Percentiles rank a stretch among this genome's conserved stretches.
phyloP scores from a whole-genome alignment of 495 filamentous ascomycete species.

The Trichoderma virens region DNA sequence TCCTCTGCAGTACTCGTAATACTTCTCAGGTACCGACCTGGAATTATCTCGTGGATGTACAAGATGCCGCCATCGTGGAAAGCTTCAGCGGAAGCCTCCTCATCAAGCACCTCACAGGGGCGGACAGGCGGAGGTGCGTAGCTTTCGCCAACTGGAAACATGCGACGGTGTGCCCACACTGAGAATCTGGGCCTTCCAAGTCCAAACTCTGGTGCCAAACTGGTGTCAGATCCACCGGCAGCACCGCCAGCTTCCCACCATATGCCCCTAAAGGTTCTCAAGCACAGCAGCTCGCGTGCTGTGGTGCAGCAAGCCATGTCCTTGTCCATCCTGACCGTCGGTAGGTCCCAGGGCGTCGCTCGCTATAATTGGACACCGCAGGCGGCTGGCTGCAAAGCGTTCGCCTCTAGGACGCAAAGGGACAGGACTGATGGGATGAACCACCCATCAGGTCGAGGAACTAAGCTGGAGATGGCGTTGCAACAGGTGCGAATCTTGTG shows the following conservation, averaged over 20 bases:
- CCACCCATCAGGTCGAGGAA: background rate
- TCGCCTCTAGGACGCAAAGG: background rate
- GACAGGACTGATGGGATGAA: background rate
- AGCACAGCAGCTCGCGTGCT: conserved; percentile 5
- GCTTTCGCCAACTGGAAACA: background rate
- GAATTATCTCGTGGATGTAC: too few species aligned
- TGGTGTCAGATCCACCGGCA: conserved; percentile 4
- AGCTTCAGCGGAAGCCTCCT: background rate
- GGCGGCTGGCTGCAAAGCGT: background rate
- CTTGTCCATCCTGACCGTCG: conserved; percentile 1
- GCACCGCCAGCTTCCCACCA: background rate
- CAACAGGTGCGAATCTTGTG: background rate
- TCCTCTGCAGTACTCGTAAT: too few species aligned
- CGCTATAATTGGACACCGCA: conserved; percentile 4
- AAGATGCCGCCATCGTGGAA: background rate
- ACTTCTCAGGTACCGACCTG: too few species aligned
- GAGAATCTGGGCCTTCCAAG: background rate
- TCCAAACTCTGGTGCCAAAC: background rate
- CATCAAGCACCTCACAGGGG: background rate
- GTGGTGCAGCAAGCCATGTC: conserved; percentile 1
- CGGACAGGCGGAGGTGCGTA: background rate
- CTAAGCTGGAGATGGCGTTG: background rate
- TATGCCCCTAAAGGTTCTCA: background rate
- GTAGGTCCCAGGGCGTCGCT: background rate
- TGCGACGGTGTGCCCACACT: conserved; percentile 5